Evolutionary conservation across 495 filamentous ascomycete species (phyloP).

Genomic region (Lepraria neglecta): DNA sequence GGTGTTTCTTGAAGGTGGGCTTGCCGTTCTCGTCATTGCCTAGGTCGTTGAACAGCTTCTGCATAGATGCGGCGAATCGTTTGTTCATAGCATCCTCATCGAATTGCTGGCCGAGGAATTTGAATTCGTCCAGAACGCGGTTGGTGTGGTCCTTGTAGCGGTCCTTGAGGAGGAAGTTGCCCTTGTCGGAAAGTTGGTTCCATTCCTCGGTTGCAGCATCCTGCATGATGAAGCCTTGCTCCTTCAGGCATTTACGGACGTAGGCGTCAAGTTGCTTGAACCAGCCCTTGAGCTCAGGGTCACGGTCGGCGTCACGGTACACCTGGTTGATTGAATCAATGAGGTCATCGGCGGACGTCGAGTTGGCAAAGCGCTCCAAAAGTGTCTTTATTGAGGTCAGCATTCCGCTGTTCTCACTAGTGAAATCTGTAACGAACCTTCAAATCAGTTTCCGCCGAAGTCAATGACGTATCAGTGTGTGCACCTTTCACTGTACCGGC

Average conservation of each 20-base stretch:
- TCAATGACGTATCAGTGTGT: slow-evolving; percentile 52
- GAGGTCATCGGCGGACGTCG: slow-evolving; percentile 79
- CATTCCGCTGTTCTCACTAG: slow-evolving; percentile 30
- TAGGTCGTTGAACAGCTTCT: slow-evolving; percentile 83
- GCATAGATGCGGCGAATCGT: slow-evolving; percentile 63
- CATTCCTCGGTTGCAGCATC: slow-evolving; percentile 76
- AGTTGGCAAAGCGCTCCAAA: slow-evolving; percentile 93
- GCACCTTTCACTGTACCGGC: slow-evolving; percentile 63
- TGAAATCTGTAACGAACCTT: slow-evolving; percentile 52
- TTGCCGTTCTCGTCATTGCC: slow-evolving; percentile 82
- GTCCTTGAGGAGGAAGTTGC: slow-evolving; percentile 80
- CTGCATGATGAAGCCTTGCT: slow-evolving; percentile 86
- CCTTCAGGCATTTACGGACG: slow-evolving; percentile 74
- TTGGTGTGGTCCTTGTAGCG: slow-evolving; percentile 85
- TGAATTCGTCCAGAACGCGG: slow-evolving; percentile 80
- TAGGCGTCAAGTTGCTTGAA: slow-evolving; percentile 73
- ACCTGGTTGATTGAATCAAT: slow-evolving; percentile 80
- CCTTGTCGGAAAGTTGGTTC: slow-evolving; percentile 77
- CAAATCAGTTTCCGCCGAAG: slow-evolving; percentile 70
- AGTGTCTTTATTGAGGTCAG: slow-evolving; percentile 60
- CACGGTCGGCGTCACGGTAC: slow-evolving; percentile 84
- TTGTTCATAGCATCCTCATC: slow-evolving; percentile 81
- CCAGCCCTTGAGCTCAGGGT: slow-evolving; percentile 83
- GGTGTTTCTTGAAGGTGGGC: slow-evolving; percentile 81
- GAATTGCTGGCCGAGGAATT: slow-evolving; percentile 84